Evolutionary conservation across 768 basidiomycete genomes (phyloP).

Genomic region (Leccinum disarticulatum): DNA sequence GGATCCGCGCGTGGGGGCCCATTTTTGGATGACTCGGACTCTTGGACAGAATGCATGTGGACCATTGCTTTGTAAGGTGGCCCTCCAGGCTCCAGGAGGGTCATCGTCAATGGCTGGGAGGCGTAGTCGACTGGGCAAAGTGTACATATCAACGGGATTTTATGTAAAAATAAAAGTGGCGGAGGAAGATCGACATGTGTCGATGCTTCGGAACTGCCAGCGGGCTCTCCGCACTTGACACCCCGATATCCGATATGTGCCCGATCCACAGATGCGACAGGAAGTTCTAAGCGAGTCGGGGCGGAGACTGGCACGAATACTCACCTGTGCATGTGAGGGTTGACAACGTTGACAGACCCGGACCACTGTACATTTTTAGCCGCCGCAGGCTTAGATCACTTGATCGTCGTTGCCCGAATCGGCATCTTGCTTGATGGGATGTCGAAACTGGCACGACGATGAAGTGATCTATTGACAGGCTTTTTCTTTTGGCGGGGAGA

Average conservation of each 20-base stretch:
- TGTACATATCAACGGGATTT: too few species aligned
- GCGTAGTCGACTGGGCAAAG: too few species aligned
- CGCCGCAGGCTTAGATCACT: neutral
- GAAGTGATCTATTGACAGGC: neutral
- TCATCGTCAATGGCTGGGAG: too few species aligned
- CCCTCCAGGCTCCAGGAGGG: too few species aligned
- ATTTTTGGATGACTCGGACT: neutral
- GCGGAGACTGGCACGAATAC: neutral
- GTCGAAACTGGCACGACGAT: neutral
- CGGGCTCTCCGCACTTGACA: neutral
- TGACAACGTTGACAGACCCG: neutral
- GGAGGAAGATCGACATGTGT: too few species aligned
- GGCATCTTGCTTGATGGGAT: neutral
- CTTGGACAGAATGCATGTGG: neutral
- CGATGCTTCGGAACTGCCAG: neutral
- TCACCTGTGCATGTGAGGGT: too few species aligned
- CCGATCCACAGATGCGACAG: neutral
- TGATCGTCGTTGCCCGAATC: neutral
- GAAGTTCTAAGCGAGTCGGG: neutral
- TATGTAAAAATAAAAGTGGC: too few species aligned
- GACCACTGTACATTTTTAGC: neutral
- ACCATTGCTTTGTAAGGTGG: neutral
- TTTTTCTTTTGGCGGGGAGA: too few species aligned
- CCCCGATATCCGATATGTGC: neutral
- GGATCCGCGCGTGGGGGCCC: too few species aligned